Percentiles rank a stretch among this genome's conserved stretches.
Conservation (phyloP, 1,284 basidiomycete genomes). For the Moesziomyces sp. region DNA sequence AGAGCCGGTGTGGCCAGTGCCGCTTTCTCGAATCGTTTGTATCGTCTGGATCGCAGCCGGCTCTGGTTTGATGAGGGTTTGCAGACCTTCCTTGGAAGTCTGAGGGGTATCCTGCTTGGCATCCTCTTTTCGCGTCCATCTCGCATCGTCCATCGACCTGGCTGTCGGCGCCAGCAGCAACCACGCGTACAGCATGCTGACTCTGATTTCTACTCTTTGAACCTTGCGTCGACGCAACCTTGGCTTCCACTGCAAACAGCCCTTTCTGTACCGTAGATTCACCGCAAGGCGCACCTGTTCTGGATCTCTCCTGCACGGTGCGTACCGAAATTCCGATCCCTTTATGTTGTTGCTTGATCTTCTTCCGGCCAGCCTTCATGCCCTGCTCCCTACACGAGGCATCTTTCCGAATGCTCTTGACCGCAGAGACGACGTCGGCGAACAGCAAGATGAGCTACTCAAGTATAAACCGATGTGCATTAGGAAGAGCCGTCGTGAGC, state of each 20-base stretch:
- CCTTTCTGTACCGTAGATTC: constrained; percentile 45
- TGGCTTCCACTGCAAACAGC: constrained; percentile 9
- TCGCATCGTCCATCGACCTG: constrained; percentile 6
- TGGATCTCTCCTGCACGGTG: constrained; percentile 51
- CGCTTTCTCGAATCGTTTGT: constrained; percentile 60
- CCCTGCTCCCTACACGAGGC: background rate
- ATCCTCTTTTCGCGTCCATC: constrained; percentile 9
- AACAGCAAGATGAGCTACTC: constrained; percentile 61
- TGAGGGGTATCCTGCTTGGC: constrained; percentile 47
- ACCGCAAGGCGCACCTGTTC: constrained; percentile 52
- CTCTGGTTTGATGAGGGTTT: constrained; percentile 67
- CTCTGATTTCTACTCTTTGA: constrained; percentile 1
- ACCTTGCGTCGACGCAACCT: constrained; percentile 4
- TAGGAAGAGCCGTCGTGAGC: constrained; percentile 69
- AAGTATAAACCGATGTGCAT: constrained; percentile 61
- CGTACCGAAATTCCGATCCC: constrained; percentile 41
- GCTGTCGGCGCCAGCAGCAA: background rate
- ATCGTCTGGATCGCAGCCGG: constrained; percentile 67
- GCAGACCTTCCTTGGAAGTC: constrained; percentile 69
- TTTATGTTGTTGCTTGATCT: constrained; percentile 16
- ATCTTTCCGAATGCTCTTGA: background rate
- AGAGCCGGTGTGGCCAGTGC: constrained; percentile 64
- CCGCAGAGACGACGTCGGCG: constrained; percentile 22
- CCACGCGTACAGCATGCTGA: constrained; percentile 14
- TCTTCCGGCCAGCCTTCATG: constrained; percentile 20